These are phyloP conservation scores for Globisporangium alternatum DNA, from an alignment of 352 stramenopile genomes.

Conservation along the genomic window DNA sequence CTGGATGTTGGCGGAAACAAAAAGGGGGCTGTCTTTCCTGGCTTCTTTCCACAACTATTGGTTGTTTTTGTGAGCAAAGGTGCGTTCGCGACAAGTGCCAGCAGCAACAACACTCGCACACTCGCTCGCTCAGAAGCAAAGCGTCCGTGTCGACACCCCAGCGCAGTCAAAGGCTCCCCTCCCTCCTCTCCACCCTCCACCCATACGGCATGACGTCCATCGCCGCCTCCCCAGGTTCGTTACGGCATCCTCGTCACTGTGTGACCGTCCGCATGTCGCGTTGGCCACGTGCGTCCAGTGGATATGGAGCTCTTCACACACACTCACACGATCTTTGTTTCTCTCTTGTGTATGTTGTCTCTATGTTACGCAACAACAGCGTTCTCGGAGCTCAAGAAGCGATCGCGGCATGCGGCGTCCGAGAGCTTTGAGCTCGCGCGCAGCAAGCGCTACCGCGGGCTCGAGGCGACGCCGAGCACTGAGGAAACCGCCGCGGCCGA, in stretches of 20 bases:
- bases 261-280: neutral
- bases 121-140: neutral
- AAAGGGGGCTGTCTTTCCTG: neutral
- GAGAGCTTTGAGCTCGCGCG: slow-evolving; percentile 57
- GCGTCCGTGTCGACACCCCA: neutral
- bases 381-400: slow-evolving; percentile 77
- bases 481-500: slow-evolving; percentile 28
- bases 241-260: neutral
- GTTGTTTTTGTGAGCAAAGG: neutral
- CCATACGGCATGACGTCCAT: slow-evolving; percentile 58
- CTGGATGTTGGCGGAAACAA: neutral
- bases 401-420: slow-evolving; percentile 41
- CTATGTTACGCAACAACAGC: slow-evolving; percentile 10
- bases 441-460: slow-evolving; percentile 55
- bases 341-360: slow-evolving; percentile 12
- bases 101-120: neutral
- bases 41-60: neutral
- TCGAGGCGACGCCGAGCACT: slow-evolving; percentile 17
- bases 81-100: neutral
- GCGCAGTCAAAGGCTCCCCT: neutral
- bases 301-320: neutral
- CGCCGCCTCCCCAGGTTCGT: slow-evolving; percentile 54
- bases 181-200: neutral
- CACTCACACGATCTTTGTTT: neutral
- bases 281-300: neutral